A percentile compares a stretch with the other conserved stretches of the same genome.
phyloP scores from a whole-genome alignment of 495 filamentous ascomycete species.

The Penicillium ochrochloron region DNA sequence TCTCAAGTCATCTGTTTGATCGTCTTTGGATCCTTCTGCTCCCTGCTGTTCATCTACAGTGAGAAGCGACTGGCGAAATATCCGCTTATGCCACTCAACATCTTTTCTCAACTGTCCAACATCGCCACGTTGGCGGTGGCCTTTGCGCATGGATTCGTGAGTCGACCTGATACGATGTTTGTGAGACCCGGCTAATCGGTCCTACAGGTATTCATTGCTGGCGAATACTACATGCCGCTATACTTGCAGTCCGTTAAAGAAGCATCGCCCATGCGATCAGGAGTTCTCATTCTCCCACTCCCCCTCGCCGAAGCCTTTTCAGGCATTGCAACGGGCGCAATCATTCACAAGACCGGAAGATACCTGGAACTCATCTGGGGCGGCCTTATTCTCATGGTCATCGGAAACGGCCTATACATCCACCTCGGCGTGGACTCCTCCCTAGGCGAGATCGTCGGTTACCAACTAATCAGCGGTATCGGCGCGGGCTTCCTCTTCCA shows the following conservation, averaged over 20 bases:
- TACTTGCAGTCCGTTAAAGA: conserved; percentile 60
- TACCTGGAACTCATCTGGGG: conserved; percentile 61
- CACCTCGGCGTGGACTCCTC: conserved; percentile 42
- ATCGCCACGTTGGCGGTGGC: conserved; percentile 59
- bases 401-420: conserved; percentile 61
- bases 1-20: conserved; percentile 76
- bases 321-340: conserved; percentile 52
- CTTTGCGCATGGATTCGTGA: conserved; percentile 59
- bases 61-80: conserved; percentile 73
- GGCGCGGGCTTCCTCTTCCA: conserved; percentile 54
- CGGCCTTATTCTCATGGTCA: conserved; percentile 48
- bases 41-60: conserved; percentile 67
- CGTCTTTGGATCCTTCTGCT: conserved; percentile 68
- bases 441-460: conserved; percentile 51
- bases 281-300: conserved; percentile 57
- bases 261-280: conserved; percentile 56
- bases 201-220: conserved; percentile 51
- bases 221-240: conserved; percentile 62
- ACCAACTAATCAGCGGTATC: conserved; percentile 66
- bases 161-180: conserved; percentile 13
- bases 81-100: conserved; percentile 74
- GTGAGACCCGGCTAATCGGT: conserved; percentile 2
- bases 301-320: conserved; percentile 54
- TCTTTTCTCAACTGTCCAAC: conserved; percentile 65
- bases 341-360: conserved; percentile 64